These are phyloP conservation scores for Geranium incanum DNA, from an alignment of 441 rosid genomes.

Conservation along the genomic window DNA sequence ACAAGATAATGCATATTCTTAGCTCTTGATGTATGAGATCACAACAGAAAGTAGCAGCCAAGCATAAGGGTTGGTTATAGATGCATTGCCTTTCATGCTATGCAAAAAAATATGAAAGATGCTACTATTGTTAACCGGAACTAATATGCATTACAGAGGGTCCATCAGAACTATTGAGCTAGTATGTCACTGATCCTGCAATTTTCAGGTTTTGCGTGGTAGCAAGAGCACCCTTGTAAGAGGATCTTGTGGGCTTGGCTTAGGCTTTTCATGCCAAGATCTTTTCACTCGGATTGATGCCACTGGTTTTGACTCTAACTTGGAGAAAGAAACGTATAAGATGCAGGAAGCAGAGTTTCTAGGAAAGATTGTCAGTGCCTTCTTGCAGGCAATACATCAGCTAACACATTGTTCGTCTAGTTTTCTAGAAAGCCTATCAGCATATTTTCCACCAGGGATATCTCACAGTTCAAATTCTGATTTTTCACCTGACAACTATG, in stretches of 20 bases:
- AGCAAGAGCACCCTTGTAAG: slow-evolving; percentile 78
- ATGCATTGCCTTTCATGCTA: neutral
- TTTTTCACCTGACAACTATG: slow-evolving; percentile 35
- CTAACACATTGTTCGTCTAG: slow-evolving; percentile 41
- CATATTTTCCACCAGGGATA: slow-evolving; percentile 34
- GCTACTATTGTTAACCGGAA: neutral
- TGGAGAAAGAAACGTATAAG: slow-evolving; percentile 44
- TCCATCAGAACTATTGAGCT: neutral
- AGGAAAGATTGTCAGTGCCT: slow-evolving; percentile 50
- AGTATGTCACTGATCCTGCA: slow-evolving; percentile 16
- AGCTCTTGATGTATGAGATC: neutral
- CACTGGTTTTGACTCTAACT: slow-evolving; percentile 31
- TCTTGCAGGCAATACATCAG: slow-evolving; percentile 42
- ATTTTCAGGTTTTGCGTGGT: slow-evolving; percentile 65
- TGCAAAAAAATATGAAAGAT: neutral
- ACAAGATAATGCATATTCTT: neutral
- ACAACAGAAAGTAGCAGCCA: neutral
- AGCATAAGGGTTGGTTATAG: neutral
- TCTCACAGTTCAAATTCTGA: slow-evolving; percentile 36
- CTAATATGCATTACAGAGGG: slow-evolving; percentile 10
- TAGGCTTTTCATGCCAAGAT: slow-evolving; percentile 81
- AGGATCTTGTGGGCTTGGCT: slow-evolving; percentile 93
- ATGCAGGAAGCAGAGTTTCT: slow-evolving; percentile 54
- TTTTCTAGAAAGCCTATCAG: slow-evolving; percentile 43
- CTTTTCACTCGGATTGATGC: slow-evolving; percentile 51